These are phyloP conservation scores for Eurotiales sp. DNA, from an alignment of 2,329 filamentous ascomycete genomes.

Conservation along the genomic window DNA sequence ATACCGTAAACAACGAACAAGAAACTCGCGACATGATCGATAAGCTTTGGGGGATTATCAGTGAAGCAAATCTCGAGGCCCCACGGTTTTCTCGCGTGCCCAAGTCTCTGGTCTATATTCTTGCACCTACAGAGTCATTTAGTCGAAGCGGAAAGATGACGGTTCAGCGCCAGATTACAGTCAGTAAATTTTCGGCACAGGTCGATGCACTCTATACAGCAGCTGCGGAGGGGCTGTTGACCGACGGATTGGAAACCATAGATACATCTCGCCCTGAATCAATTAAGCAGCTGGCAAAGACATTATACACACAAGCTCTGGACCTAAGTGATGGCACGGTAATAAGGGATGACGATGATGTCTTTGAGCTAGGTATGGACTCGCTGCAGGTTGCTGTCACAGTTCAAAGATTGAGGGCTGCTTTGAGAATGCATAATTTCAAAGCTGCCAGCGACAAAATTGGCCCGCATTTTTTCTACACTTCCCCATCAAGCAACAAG, in stretches of 20 bases:
- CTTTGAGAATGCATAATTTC: conserved; percentile 7
- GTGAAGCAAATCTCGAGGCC: conserved; percentile 15
- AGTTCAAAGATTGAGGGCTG: conserved; percentile 14
- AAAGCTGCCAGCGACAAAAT: conserved; percentile 10
- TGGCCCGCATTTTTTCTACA: conserved; percentile 14
- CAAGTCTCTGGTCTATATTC: conserved; percentile 13
- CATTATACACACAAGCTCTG: conserved; percentile 8
- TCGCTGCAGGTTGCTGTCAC: conserved; percentile 14
- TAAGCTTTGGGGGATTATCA: conserved; percentile 14
- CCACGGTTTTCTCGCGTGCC: conserved; percentile 16
- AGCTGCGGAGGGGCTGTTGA: conserved; percentile 8
- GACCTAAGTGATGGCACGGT: background rate
- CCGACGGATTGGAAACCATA: conserved; percentile 2
- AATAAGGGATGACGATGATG: conserved; percentile 12
- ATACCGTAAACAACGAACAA: conserved; percentile 18
- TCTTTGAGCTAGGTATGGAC: conserved; percentile 18
- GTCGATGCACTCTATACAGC: conserved; percentile 16
- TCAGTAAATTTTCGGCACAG: conserved; percentile 14
- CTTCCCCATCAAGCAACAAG: conserved; percentile 8
- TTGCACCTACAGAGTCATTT: conserved; percentile 11
- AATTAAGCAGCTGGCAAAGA: background rate
- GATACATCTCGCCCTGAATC: conserved; percentile 3
- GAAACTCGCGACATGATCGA: conserved; percentile 13
- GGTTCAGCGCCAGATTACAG: conserved; percentile 15
- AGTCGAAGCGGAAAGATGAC: conserved; percentile 16